These are phyloP conservation scores for Ploettnerulaceae sp. DNA, from an alignment of 2,329 filamentous ascomycete genomes.

Conservation along the genomic window DNA sequence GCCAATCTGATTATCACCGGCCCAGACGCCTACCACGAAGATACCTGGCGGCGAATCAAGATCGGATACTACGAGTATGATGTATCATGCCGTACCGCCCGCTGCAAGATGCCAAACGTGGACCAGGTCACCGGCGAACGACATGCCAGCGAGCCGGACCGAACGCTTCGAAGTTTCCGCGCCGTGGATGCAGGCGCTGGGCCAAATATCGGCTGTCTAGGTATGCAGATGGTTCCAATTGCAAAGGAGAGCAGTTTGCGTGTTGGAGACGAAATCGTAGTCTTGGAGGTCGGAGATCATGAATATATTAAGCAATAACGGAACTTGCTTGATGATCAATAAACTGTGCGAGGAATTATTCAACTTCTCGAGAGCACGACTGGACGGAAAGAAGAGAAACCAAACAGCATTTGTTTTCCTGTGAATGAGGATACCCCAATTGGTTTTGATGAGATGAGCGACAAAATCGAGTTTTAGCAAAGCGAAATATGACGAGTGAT, in stretches of 20 bases:
- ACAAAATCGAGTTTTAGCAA: conserved; percentile 3
- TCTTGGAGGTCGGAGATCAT: conserved; percentile 11
- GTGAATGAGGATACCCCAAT: not conserved
- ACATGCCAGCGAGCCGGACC: conserved; percentile 49
- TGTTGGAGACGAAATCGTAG: conserved; percentile 46
- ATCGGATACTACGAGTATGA: conserved; percentile 49
- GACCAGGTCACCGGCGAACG: conserved; percentile 43
- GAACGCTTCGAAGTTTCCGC: conserved; percentile 52
- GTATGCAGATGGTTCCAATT: conserved; percentile 61
- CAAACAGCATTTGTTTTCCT: not conserved
- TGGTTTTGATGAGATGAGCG: not conserved
- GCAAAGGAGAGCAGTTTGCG: conserved; percentile 43
- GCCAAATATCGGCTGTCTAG: conserved; percentile 52
- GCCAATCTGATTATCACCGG: conserved; percentile 69
- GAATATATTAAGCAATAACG: conserved; percentile 11
- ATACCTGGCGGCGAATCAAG: conserved; percentile 60
- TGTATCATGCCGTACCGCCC: conserved; percentile 60
- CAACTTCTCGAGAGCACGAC: no score
- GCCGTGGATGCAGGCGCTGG: conserved; percentile 55
- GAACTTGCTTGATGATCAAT: not conserved
- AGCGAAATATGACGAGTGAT: not conserved
- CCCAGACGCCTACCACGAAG: conserved; percentile 60
- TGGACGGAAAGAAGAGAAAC: not conserved
- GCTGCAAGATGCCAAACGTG: conserved; percentile 69
- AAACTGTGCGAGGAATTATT: no score